A percentile compares a stretch with the other conserved stretches of the same genome.
Evolutionary conservation across 2,329 filamentous ascomycete genomes (phyloP).

Genomic region (Aspergillus udagawae): DNA sequence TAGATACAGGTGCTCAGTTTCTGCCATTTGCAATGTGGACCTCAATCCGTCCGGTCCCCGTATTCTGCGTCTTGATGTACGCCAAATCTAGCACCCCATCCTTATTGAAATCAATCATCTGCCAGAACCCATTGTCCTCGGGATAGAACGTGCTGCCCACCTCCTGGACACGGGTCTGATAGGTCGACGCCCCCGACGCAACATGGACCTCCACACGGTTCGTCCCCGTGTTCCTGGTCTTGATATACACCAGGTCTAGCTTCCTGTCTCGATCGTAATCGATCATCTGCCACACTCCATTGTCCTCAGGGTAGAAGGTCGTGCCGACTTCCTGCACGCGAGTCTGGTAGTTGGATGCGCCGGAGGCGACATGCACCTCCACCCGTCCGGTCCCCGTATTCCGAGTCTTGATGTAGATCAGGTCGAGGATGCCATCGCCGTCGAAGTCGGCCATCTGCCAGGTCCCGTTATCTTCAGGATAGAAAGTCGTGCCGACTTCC

Average conservation of each 20-base stretch:
- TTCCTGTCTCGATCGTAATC: background rate
- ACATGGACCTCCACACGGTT: conserved; percentile 7
- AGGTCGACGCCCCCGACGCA: conserved; percentile 4
- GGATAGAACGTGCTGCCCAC: conserved; percentile 56
- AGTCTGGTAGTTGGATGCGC: conserved; percentile 10
- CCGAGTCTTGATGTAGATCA: conserved; percentile 12
- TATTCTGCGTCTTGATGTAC: conserved; percentile 11
- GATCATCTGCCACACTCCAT: conserved; percentile 1
- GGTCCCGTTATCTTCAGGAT: conserved; percentile 7
- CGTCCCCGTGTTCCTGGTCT: conserved; percentile 4
- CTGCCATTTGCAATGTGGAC: conserved; percentile 4
- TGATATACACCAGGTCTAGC: conserved; percentile 6
- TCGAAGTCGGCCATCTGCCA: conserved; percentile 14
- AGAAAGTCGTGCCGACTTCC: conserved; percentile 59
- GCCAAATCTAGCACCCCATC: conserved; percentile 10
- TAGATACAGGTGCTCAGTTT: background rate
- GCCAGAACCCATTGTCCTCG: conserved; percentile 10
- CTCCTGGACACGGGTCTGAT: conserved; percentile 55
- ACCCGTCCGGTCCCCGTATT: conserved; percentile 12
- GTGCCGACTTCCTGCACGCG: conserved; percentile 10
- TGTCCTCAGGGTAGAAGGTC: conserved; percentile 5
- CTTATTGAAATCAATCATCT: conserved; percentile 8
- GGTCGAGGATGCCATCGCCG: conserved; percentile 9
- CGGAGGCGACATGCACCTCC: conserved; percentile 13
- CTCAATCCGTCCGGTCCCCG: conserved; percentile 10